Evolutionary conservation across 139 green algal genomes (phyloP), one percentile per base, ranked within the genome.

Genomic region (Coelastrella sp.): DNA sequence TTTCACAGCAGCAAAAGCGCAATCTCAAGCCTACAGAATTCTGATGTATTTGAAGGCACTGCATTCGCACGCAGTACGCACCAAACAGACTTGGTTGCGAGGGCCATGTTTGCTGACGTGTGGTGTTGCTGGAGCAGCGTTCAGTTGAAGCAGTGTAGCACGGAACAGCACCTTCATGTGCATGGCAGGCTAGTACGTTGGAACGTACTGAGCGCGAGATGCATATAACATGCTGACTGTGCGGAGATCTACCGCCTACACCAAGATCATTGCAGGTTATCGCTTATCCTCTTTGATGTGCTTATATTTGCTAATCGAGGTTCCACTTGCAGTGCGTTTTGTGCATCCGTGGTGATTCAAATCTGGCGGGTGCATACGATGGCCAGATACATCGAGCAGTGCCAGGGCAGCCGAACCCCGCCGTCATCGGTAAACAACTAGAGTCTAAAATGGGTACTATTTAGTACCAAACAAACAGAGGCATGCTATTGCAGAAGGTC

Each of bases 61-160:
- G 57, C 57, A 23, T 19, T 34, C 21, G 57, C 27, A 66, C 6
- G 21, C 5, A 9, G 30, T 69, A 40, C 62, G 17, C 40, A 69
- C 62, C 62, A 69, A 19, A 69, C 69, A 41, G 38, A 60, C 69
- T 53, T 78, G 69, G 69, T 78, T 78, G 69, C 69, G 23, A 78
- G 69, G 25, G 69, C 69, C 69, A 78, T 78, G 30, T 60, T 60
- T 30, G 69, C 23, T 62, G 69, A 5, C 60, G 21, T 34, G n/a
- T 17, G 21, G 41, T 43, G 37, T 76, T 43, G 19, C 25, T 43
- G 25, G 13, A 53, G 37, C 35, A 45, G 11, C 5, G 67, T 19
- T 51, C 37, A 43, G 37, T 13, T 64, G 17, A 64, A 21, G 19
- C 27, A 32, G 53, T 21, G 53, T 27, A 27, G 53, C 53, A 64